Conservation (phyloP, 2,329 filamentous ascomycete species). For the Amauroascus verrucosus region DNA sequence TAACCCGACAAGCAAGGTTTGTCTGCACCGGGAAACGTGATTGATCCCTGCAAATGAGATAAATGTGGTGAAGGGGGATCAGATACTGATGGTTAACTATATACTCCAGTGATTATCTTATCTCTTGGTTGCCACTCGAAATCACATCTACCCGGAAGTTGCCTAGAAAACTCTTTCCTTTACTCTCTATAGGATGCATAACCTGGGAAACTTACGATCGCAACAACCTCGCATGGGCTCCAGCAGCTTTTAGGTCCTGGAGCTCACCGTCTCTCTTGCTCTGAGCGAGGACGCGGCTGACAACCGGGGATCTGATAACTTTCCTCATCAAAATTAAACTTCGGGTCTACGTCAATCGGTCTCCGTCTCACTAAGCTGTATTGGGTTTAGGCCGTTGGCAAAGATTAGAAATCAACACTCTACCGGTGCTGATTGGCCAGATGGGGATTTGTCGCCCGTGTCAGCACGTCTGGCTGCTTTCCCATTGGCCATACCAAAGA, state of each 20-base stretch:
- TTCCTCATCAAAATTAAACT: slow-evolving; percentile 4
- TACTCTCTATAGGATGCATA: too few relatives aligned
- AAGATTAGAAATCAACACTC: slow-evolving; percentile 5
- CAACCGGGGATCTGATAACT: not conserved
- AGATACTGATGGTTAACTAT: slow-evolving; percentile 6
- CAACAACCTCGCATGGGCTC: too few relatives aligned
- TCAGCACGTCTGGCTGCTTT: slow-evolving; percentile 4
- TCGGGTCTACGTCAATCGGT: not conserved
- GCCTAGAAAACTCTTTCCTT: too few relatives aligned
- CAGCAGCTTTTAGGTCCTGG: not conserved
- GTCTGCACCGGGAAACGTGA: not conserved
- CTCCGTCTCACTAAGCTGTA: not conserved
- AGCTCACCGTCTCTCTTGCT: not conserved
- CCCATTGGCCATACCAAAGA: not conserved
- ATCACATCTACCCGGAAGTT: not conserved
- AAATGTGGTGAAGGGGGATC: not conserved
- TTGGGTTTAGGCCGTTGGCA: not conserved
- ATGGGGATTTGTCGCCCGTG: not conserved
- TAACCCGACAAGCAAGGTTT: not conserved
- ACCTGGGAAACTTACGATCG: too few relatives aligned
- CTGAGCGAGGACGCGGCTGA: not conserved
- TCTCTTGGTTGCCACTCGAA: slow-evolving; percentile 1
- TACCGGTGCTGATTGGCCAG: not conserved
- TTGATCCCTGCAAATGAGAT: not conserved
- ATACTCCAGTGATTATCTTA: slow-evolving; percentile 8